Base-by-base conservation (phyloP, 2,329 filamentous ascomycete genomes). In the Botryotinia convoluta region DNA sequence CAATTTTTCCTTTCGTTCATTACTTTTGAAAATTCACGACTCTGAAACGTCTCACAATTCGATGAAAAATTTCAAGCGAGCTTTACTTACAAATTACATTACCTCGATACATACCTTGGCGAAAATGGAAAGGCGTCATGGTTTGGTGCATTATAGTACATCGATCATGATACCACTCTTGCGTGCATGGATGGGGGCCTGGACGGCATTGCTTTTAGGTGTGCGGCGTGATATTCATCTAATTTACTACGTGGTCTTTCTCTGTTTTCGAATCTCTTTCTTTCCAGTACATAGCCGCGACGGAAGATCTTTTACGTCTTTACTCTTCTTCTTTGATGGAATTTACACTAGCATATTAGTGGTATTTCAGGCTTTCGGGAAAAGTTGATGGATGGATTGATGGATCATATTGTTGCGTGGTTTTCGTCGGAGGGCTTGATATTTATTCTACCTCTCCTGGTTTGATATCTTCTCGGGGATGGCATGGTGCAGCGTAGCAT, bases 141-240 rank as follows among this genome's bases (percentile, higher is more conserved):
- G 64, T 42, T 57, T 68, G 48, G 64, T 68, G 64, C 64, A 68
- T 68, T 68, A 68, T 37, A 57, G 64, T 68, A 68, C 64, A 68
- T 68, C 48, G 64, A 68, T 68, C 64, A 68, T 68, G 64, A 68
- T 68, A 57, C 64, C 64, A 68, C 64, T 68, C 64, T 68, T 68
- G 64, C 64, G 48, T 68, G 64, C 64, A 68, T 68, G 64, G 64
- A 57, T 42, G 45, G 64, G 64, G 64, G 48, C 48, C 45, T 67
- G 64, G 64, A 67, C 39, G 45, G 64, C 64, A 68, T 68, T 68
- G 64, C 64, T 68, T 68, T 57, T 68, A 68, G 64, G 48, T 68
- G 64, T 68, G 64, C 64, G 64, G 51, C 68, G 68, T 70, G 51
- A 62, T 62, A 59, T 70, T 39, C 29, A 44, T 62, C 39, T 48